Evolutionary conservation across 441 rosid genomes (phyloP), one percentile per base, ranked within the genome.

Genomic region (Geranium incanum): DNA sequence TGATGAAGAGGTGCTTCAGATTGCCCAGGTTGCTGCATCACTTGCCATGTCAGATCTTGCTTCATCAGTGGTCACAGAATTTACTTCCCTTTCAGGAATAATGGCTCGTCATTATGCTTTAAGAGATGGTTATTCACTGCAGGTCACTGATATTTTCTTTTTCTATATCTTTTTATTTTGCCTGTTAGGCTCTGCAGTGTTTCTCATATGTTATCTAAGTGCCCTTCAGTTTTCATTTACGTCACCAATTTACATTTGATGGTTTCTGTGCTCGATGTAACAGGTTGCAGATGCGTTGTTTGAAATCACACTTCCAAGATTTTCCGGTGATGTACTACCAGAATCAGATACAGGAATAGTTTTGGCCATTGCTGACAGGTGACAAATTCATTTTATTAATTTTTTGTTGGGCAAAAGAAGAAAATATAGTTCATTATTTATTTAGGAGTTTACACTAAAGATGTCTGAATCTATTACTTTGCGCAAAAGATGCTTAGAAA

Each of bases 81-180:
- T 94, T 81, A 89, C 99, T 72, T 75, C 97, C 55, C 90, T 94
- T 36, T 85, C 99, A 13, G 97, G 99, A 77, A 84, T 87, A 81
- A 94, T 94, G 97, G 99, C 86, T 66, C 87, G 94, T 68, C 97
- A 94, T 86, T 94, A 90, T 84, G 99, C 99, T 76, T 92, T 92
- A 65, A 80, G 91, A 83, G 97, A 90, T 81, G 96, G 97, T 77
- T 90, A 86, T 79, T 84, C 92, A 75, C 84, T 85, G 77, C 86
- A 92, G 97, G 99, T 94, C 76, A 70, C 72, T 76, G n/a, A 68
- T 68, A 65, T 67, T 38, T 66, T 60, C 71, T 68, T 36, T 5
- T 66, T 38, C 71, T 68, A 18, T 37, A 38, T 60, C 45, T 67
- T 18, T 67, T 72, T 70, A 66, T 39, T 57, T 72, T 70, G n/a